Evolutionary conservation across 768 basidiomycete species (phyloP), one percentile per base, ranked within the genome.

Genomic region (Serendipita indica): DNA sequence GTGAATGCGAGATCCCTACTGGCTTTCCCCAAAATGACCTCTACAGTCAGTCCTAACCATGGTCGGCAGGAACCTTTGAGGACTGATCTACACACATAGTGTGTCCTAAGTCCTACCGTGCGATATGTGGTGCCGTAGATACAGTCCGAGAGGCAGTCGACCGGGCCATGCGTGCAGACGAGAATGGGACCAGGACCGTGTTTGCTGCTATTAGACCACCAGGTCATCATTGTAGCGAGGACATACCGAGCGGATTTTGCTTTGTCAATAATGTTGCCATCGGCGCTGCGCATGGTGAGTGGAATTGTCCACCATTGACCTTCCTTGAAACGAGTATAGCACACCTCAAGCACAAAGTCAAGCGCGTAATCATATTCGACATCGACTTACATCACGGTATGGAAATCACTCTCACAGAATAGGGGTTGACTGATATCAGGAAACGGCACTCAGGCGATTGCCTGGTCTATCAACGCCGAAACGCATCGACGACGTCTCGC

Each of bases 251-350:
- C 7, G 94, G 94, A 0, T 98, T 97, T 68, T 97, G 94, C 69
- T 96, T 93, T 64, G 78, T 96, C 30, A 97, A 97, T 63, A 99
- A 98, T 65, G 86, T 96, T 0, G 83, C 84, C 0, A 77, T 97
- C 2, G 92, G 77, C 0, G 91, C 91, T 32, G 89, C 90, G 13
- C 89, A 97, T 67, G 93, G 91, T 91, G 64, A 37, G 75, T 60
- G n/a, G n/a, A n/a, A 2, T 12, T 7, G 22, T 3, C 25, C 2
- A 18, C 28, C 12, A 10, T 56, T 57, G 7, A 6, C 3, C n/a
- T 33, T 39, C 20, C 49, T 13, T 34, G 22, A 37, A 13, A 18
- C 39, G 14, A 43, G n/a, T 20, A 3, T 60, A 94, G 92, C 92
- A 0, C 83, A 97, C 69, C 70, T 96, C 12, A 72, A 81, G 57